Conservation (phyloP, 1,284 basidiomycete genomes). For the Fomitopsis pinicola region DNA sequence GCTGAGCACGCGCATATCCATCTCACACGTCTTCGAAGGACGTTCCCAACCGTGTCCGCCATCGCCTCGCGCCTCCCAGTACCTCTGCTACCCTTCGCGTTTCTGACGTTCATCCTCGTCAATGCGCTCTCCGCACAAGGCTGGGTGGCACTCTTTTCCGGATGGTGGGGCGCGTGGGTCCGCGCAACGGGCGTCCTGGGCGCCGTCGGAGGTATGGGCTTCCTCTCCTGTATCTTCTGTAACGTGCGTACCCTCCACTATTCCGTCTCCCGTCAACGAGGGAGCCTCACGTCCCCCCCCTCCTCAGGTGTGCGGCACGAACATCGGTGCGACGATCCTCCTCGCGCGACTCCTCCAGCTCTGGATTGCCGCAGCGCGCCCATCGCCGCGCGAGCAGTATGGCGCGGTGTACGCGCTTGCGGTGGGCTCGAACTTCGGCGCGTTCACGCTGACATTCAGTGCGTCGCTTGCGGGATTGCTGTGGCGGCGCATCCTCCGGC, state of each 20-base stretch:
- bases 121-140: conserved; percentile 80
- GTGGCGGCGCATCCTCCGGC: conserved; percentile 77
- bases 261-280: neutral
- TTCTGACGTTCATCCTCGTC: conserved; percentile 94
- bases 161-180: conserved; percentile 61
- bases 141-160: conserved; percentile 88
- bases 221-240: conserved; percentile 69
- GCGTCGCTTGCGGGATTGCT: conserved; percentile 89
- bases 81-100: conserved; percentile 86
- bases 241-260: conserved; percentile 47
- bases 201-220: conserved; percentile 44
- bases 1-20: neutral
- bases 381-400: conserved; percentile 28
- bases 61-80: conserved; percentile 75
- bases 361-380: conserved; percentile 23
- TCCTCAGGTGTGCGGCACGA: conserved; percentile 75
- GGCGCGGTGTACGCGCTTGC: conserved; percentile 62
- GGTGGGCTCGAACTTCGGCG: conserved; percentile 86
- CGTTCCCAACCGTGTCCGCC: conserved; percentile 75
- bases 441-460: conserved; percentile 87
- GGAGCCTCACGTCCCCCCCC: neutral
- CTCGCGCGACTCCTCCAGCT: conserved; percentile 59
- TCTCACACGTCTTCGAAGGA: conserved; percentile 14
- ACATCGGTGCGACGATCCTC: conserved; percentile 94
- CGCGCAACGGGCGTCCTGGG: conserved; percentile 35